Conservation (phyloP, 306 rosid genomes). For the Prinsepia uniflora region DNA sequence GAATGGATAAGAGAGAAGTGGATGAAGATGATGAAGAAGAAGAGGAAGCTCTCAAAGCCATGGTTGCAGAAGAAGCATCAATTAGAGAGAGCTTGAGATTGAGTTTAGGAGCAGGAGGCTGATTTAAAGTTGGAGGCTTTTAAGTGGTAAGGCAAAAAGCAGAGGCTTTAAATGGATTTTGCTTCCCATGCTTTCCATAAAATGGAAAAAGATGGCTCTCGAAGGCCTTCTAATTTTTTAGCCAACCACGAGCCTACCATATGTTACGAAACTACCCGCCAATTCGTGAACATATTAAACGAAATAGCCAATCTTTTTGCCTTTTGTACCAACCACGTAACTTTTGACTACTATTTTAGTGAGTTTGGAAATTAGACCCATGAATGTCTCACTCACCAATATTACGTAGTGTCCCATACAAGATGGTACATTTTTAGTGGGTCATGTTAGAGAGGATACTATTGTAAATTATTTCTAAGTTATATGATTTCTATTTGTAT, state of each 20-base stretch:
- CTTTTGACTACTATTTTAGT: no score
- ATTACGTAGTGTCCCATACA: not conserved
- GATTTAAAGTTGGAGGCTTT: slow-evolving; percentile 11
- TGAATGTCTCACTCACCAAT: not conserved
- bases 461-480: no score
- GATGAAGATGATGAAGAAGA: slow-evolving; percentile 31
- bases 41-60: slow-evolving; percentile 33
- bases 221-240: not conserved
- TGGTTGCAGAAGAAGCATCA: slow-evolving; percentile 42
- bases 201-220: not conserved
- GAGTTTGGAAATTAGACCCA: not conserved
- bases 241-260: not conserved
- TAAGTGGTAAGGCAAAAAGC: slow-evolving; percentile 3
- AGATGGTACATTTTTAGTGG: no score
- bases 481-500: no score
- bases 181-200: not conserved
- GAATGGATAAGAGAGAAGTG: slow-evolving; percentile 34
- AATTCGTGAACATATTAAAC: not conserved
- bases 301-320: not conserved
- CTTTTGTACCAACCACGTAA: no score
- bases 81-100: slow-evolving; percentile 16
- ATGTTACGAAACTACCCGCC: slow-evolving; percentile 9
- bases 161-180: slow-evolving; percentile 6
- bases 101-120: not conserved
- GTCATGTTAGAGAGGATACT: no score